Conservation (phyloP, 1,284 basidiomycete genomes). For the Cystobasidium pallidum region DNA sequence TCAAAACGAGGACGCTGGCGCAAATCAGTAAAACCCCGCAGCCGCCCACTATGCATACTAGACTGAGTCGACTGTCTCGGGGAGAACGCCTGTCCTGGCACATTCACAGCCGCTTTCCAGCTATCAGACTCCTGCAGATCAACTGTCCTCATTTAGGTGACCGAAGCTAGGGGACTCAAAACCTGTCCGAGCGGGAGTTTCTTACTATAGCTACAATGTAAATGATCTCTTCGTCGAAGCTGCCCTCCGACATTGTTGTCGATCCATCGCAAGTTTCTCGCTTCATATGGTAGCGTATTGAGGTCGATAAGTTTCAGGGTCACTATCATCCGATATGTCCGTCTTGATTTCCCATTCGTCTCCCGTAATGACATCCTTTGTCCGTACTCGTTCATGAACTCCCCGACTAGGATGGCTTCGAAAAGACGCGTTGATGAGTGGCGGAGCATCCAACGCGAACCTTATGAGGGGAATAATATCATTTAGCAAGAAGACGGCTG, state of each 20-base stretch:
- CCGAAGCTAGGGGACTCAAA: not conserved
- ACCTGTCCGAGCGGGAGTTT: not conserved
- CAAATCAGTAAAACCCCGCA: no score
- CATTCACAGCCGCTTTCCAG: not conserved
- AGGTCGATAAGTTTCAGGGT: conserved; percentile 26
- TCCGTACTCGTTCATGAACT: conserved; percentile 1
- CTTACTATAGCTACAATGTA: not conserved
- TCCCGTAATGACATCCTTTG: conserved; percentile 5
- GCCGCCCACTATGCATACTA: no score
- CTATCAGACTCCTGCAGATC: not conserved
- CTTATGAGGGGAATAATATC: not conserved
- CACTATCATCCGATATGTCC: not conserved
- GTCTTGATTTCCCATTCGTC: conserved; percentile 34
- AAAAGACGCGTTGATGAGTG: not conserved
- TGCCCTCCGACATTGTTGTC: no score
- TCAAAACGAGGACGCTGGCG: no score
- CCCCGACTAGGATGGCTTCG: conserved; percentile 19
- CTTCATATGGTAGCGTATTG: conserved; percentile 22
- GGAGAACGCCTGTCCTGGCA: no score
- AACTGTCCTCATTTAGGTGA: not conserved
- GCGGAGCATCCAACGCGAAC: conserved; percentile 11
- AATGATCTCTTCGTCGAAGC: no score
- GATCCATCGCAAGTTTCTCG: not conserved
- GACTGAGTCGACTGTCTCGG: no score
- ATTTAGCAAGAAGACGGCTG: not conserved